These are phyloP conservation scores for Plasmodium vinckei DNA, from an alignment of 169 alveolate genomes.

Conservation along the genomic window DNA sequence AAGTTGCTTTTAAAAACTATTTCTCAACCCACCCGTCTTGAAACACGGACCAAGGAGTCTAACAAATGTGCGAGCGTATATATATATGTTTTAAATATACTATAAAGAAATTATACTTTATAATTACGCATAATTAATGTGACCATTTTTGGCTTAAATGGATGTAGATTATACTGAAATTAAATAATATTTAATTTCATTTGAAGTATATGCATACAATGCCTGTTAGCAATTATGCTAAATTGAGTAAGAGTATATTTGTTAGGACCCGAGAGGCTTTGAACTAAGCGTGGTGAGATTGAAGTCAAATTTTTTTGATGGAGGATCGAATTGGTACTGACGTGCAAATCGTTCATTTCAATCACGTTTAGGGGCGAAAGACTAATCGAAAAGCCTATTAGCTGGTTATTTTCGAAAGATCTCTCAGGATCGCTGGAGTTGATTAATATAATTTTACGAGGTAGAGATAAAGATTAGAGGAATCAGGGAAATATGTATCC, in stretches of 20 bases:
- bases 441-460: slow-evolving; percentile 86
- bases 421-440: slow-evolving; percentile 94
- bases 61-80: slow-evolving; percentile 80
- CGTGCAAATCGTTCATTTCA: slow-evolving; percentile 94
- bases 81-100: not conserved
- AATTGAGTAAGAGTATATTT: slow-evolving; percentile 91
- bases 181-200: not conserved
- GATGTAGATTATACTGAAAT: not conserved
- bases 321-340: slow-evolving; percentile 93
- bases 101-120: too few species aligned
- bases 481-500: slow-evolving; percentile 86
- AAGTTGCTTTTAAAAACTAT: slow-evolving; percentile 55
- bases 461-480: slow-evolving; percentile 93
- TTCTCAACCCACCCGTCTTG: slow-evolving; percentile 91
- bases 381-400: slow-evolving; percentile 95
- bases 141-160: not conserved
- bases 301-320: slow-evolving; percentile 94
- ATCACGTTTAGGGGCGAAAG: slow-evolving; percentile 95
- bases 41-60: slow-evolving; percentile 97
- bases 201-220: slow-evolving; percentile 2
- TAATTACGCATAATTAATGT: slow-evolving; percentile 45
- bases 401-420: slow-evolving; percentile 96
- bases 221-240: slow-evolving; percentile 69
- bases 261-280: slow-evolving; percentile 95
- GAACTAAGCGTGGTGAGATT: slow-evolving; percentile 94